phyloP scores from a whole-genome alignment of 192 early-diverging fungal genomes.

The Dissophora ornata region DNA sequence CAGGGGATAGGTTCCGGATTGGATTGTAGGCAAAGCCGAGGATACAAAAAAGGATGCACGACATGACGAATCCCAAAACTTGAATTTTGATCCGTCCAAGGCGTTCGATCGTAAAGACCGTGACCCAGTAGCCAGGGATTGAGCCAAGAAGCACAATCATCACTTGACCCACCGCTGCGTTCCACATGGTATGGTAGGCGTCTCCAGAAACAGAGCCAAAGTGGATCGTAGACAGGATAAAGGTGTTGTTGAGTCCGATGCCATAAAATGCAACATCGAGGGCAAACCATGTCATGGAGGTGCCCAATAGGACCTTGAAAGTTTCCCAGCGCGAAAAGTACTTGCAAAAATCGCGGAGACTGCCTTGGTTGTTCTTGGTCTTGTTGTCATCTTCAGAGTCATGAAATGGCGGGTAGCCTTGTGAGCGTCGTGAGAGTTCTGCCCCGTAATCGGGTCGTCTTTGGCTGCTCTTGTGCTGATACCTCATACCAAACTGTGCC shows the following conservation, averaged over 20 bases:
- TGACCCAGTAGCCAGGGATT: constrained; percentile 82
- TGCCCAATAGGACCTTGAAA: constrained; percentile 75
- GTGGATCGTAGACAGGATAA: constrained; percentile 29
- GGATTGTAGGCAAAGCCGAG: constrained; percentile 74
- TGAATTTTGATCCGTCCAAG: constrained; percentile 60
- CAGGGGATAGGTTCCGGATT: constrained; percentile 66
- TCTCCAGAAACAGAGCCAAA: constrained; percentile 2
- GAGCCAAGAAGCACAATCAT: constrained; percentile 42
- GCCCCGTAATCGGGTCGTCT: neutral
- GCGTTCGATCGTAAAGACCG: constrained; percentile 87
- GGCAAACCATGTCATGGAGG: constrained; percentile 73
- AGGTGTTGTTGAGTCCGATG: constrained; percentile 53
- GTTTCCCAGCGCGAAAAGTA: constrained; percentile 79
- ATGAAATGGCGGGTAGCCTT: too few species aligned
- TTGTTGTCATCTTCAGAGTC: neutral
- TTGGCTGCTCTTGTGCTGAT: constrained; percentile 20
- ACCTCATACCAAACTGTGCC: neutral
- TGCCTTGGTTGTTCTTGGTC: neutral
- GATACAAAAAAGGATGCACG: constrained; percentile 55
- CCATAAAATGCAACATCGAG: constrained; percentile 68
- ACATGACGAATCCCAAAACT: constrained; percentile 42
- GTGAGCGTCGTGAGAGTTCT: too few species aligned
- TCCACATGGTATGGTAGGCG: constrained; percentile 37
- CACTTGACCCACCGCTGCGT: constrained; percentile 31
- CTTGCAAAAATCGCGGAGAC: constrained; percentile 15